Percentiles rank a stretch among this genome's conserved stretches.
Evolutionary conservation across 805 yeast genomes (phyloP).

Genomic region (Danielozyma ontarioensis): DNA sequence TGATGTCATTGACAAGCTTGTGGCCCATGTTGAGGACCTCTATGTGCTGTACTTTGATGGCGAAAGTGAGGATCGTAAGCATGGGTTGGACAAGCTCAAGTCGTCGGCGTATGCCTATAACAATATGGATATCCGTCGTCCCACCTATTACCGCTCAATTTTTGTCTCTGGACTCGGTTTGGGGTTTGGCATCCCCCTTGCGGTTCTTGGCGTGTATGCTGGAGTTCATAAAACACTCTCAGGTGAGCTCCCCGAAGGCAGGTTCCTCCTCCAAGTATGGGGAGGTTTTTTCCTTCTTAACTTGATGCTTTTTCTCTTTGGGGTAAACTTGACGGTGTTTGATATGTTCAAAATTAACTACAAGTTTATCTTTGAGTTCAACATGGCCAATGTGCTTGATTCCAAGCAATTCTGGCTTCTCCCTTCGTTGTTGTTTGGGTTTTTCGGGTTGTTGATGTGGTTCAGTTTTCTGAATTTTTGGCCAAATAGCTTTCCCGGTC

Average conservation of each 20-base stretch:
- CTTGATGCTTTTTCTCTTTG: constrained; percentile 59
- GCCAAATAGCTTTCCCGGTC: constrained; percentile 54
- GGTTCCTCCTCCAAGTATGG: constrained; percentile 77
- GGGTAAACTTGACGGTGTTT: constrained; percentile 71
- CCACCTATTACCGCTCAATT: constrained; percentile 36
- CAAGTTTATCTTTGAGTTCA: constrained; percentile 86
- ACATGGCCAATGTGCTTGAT: constrained; percentile 61
- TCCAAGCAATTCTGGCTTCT: constrained; percentile 60
- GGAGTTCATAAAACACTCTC: constrained; percentile 41
- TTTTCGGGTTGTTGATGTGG: constrained; percentile 63
- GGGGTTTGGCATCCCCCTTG: constrained; percentile 69
- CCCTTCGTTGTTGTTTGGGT: constrained; percentile 54
- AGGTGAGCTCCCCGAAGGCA: constrained; percentile 49
- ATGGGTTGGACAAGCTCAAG: constrained; percentile 62
- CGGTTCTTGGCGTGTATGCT: constrained; percentile 50
- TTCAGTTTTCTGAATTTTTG: constrained; percentile 69
- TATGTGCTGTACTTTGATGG: constrained; percentile 62
- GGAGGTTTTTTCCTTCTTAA: constrained; percentile 76
- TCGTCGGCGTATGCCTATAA: constrained; percentile 37
- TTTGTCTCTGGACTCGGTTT: constrained; percentile 62
- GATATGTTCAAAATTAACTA: constrained; percentile 73
- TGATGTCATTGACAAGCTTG: constrained; percentile 60
- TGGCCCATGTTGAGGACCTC: constrained; percentile 59
- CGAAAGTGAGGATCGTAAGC: constrained; percentile 48
- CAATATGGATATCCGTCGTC: constrained; percentile 20